phyloP scores from a whole-genome alignment of 345 rosid genomes.

The Salix purpurea region DNA sequence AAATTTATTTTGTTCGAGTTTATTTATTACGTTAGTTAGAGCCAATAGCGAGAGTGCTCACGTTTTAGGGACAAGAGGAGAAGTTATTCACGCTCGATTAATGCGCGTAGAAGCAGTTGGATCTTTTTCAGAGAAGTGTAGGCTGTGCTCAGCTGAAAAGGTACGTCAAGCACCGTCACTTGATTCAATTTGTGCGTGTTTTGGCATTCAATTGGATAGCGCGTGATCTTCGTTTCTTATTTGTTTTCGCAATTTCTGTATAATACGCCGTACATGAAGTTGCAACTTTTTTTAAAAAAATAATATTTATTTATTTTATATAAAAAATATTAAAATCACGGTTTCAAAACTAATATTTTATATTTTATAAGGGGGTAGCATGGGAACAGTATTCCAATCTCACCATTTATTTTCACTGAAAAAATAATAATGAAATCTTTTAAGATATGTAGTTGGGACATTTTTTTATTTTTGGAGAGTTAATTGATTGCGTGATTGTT shows the following conservation, averaged over 20 bases:
- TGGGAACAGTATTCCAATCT: no score
- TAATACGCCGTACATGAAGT: neutral
- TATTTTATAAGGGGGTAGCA: no score
- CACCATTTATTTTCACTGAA: no score
- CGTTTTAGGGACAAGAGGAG: slow-evolving; percentile 11
- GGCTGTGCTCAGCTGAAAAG: slow-evolving; percentile 14
- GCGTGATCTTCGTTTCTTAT: neutral
- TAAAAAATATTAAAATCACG: no score
- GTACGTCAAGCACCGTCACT: slow-evolving; percentile 13
- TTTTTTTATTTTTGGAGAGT: no score
- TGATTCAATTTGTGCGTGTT: slow-evolving; percentile 25
- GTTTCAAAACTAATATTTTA: no score
- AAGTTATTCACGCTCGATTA: slow-evolving; percentile 16
- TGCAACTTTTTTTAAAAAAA: no score
- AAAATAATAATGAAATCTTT: no score
- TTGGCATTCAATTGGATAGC: neutral
- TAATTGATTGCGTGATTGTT: no score
- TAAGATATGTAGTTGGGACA: no score
- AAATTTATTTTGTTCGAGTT: slow-evolving; percentile 6
- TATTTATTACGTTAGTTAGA: slow-evolving; percentile 3
- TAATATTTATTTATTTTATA: no score
- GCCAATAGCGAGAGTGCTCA: slow-evolving; percentile 9
- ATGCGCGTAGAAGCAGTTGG: slow-evolving; percentile 9
- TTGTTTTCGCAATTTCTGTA: neutral
- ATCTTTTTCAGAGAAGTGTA: slow-evolving; percentile 6